Evolutionary conservation across 2,329 filamentous ascomycete genomes (phyloP).

Genomic region (Calonectria montana): DNA sequence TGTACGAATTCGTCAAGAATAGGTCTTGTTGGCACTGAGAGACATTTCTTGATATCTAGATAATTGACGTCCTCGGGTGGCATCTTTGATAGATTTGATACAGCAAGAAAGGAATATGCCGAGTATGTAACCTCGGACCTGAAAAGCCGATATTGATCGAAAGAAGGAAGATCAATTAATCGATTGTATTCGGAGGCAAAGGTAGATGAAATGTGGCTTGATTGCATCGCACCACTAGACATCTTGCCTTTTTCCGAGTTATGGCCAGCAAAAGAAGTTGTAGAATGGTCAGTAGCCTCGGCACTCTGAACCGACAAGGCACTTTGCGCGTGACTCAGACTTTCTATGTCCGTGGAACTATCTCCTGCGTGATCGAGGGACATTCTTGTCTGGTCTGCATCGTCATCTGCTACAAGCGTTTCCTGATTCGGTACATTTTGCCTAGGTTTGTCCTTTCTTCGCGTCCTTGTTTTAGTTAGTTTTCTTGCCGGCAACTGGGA

Average conservation of each 20-base stretch:
- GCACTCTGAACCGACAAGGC: not conserved
- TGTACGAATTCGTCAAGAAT: slow-evolving; percentile 60
- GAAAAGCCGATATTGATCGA: not conserved
- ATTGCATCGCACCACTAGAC: not conserved
- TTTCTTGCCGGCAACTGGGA: not conserved
- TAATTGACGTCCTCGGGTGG: slow-evolving; percentile 3
- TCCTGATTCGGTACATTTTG: not conserved
- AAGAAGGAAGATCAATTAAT: not conserved
- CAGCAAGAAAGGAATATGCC: not conserved
- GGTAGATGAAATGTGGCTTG: not conserved
- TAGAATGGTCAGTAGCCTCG: not conserved
- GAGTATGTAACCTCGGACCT: not conserved
- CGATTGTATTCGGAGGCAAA: not conserved
- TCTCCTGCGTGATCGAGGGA: not conserved
- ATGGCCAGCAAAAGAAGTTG: not conserved
- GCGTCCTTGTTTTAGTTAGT: not conserved
- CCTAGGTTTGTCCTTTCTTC: not conserved
- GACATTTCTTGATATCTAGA: slow-evolving; percentile 50
- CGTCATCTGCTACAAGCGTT: not conserved
- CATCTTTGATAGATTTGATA: not conserved
- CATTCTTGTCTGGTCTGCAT: not conserved
- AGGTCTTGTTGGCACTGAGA: slow-evolving; percentile 54
- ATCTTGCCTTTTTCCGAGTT: too few species aligned
- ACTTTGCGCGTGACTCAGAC: not conserved
- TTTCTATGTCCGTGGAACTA: not conserved